phyloP scores from a whole-genome alignment of 768 basidiomycete species.

The Chlorophyllum brunneum region DNA sequence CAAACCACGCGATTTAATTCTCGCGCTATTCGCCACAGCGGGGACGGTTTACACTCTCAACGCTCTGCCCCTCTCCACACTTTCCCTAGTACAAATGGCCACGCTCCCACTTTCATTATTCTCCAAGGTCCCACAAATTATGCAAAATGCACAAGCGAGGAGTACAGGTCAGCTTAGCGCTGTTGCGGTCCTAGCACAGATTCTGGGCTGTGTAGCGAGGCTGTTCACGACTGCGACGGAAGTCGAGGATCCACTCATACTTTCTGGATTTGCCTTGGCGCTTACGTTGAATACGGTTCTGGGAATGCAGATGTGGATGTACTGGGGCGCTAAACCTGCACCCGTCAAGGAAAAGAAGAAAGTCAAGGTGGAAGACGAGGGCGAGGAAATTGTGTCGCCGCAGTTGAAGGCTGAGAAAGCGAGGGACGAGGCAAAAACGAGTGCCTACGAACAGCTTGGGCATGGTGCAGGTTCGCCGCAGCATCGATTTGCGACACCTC shows the following conservation, averaged over 20 bases:
- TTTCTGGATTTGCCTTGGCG: conserved; percentile 81
- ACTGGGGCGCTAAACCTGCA: conserved; percentile 50
- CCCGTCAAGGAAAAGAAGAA: neutral
- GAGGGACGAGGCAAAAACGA: conserved; percentile 5
- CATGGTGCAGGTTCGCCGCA: neutral
- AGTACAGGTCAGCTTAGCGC: conserved; percentile 94
- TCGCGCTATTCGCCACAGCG: conserved; percentile 26
- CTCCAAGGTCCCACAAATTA: conserved; percentile 93
- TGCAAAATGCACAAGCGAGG: conserved; percentile 65
- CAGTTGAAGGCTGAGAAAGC: neutral
- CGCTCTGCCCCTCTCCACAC: conserved; percentile 38
- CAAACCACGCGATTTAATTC: conserved; percentile 30
- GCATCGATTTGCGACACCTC: conserved; percentile 10
- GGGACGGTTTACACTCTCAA: conserved; percentile 36
- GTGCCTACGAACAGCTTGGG: conserved; percentile 6
- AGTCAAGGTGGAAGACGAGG: conserved; percentile 5
- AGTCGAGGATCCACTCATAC: conserved; percentile 76
- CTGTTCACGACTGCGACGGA: conserved; percentile 93
- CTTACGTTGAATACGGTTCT: conserved; percentile 81
- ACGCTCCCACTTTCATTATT: conserved; percentile 90
- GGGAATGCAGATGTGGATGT: conserved; percentile 80
- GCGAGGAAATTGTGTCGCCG: conserved; percentile 7
- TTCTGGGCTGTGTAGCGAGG: conserved; percentile 85
- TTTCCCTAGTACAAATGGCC: conserved; percentile 73
- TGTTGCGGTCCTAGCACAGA: conserved; percentile 86